These are phyloP conservation scores for Sonneratia alba DNA, from an alignment of 345 rosid species.

Conservation along the genomic window DNA sequence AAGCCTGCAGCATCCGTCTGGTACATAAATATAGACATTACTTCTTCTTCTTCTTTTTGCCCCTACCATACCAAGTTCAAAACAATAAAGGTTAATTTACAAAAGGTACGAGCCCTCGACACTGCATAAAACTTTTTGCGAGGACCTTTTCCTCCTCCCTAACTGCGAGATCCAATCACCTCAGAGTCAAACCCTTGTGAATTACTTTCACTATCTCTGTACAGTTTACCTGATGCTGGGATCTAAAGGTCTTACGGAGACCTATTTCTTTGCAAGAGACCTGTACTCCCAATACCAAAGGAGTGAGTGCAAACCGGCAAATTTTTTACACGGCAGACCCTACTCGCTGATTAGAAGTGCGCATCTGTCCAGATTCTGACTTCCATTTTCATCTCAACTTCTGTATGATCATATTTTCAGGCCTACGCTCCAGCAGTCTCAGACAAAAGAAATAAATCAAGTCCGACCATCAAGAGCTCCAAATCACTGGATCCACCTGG, in stretches of 20 bases:
- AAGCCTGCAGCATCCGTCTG: too few relatives aligned
- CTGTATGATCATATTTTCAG: background rate
- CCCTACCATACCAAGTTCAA: background rate
- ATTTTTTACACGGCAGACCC: background rate
- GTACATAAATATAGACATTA: too few relatives aligned
- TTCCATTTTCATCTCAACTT: background rate
- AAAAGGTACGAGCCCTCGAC: background rate
- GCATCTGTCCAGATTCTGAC: background rate
- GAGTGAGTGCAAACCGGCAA: background rate
- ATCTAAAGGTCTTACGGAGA: conserved; percentile 6
- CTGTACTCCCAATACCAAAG: conserved; percentile 14
- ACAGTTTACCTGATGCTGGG: conserved; percentile 6
- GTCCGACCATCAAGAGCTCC: background rate
- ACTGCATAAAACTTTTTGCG: conserved; percentile 1
- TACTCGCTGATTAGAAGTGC: conserved; percentile 4
- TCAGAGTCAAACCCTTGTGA: background rate
- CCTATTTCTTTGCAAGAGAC: conserved; percentile 2
- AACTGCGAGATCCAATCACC: background rate
- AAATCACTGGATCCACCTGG: background rate
- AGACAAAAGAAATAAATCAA: background rate
- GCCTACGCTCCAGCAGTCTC: background rate
- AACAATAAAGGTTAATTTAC: background rate
- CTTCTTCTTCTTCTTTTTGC: too few relatives aligned
- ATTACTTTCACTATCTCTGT: background rate
- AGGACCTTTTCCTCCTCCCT: background rate